These are phyloP conservation scores for Rhizopogon salebrosus DNA, from an alignment of 768 basidiomycete genomes.

Conservation along the genomic window DNA sequence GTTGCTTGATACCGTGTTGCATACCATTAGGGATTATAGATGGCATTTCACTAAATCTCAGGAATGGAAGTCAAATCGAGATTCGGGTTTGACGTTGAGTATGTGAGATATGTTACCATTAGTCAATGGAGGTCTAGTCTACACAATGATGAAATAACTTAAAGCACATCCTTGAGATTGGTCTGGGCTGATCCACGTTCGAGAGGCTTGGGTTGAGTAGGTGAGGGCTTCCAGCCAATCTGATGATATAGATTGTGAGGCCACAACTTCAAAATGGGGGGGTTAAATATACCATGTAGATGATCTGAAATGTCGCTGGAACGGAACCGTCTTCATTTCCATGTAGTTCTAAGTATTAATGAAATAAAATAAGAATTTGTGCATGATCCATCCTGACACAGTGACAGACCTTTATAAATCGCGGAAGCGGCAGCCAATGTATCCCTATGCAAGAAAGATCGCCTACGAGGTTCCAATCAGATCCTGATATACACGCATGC, in stretches of 20 bases:
- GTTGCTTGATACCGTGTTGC: not conserved
- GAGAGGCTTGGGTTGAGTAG: constrained; percentile 60
- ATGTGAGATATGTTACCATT: not conserved
- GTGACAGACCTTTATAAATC: constrained; percentile 77
- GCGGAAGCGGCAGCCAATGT: constrained; percentile 87
- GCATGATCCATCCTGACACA: not conserved
- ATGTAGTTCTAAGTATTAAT: constrained; percentile 61
- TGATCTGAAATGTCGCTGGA: constrained; percentile 94
- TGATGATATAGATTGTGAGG: constrained; percentile 28
- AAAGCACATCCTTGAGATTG: constrained; percentile 58
- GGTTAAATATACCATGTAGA: constrained; percentile 69
- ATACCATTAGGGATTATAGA: not conserved
- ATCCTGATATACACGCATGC: not conserved
- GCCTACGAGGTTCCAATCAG: constrained; percentile 33
- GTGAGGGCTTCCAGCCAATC: constrained; percentile 83
- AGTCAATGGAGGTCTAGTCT: not conserved
- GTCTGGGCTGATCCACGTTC: constrained; percentile 57
- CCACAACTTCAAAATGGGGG: not conserved
- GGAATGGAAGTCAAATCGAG: not conserved
- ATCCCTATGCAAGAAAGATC: constrained; percentile 70
- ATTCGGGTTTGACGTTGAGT: not conserved
- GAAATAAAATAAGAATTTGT: not conserved
- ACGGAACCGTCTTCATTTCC: constrained; percentile 79
- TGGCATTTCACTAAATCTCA: not conserved
- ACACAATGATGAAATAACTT: constrained; percentile 5